These are phyloP conservation scores for Cordyceps militaris DNA, from an alignment of 2,329 filamentous ascomycete genomes.

Conservation along the genomic window DNA sequence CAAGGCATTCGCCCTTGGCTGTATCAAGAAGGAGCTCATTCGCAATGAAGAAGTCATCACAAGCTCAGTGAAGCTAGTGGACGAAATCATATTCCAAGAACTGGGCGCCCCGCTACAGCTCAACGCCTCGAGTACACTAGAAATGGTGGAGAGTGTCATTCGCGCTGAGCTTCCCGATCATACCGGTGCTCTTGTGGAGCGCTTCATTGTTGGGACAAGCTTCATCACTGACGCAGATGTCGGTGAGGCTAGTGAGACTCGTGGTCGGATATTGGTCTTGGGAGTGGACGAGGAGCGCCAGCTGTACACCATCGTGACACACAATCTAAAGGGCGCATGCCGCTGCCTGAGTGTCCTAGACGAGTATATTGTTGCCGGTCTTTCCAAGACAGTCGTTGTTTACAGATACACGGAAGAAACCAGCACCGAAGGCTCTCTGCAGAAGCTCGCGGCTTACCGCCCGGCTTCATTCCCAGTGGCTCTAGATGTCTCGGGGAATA, in stretches of 20 bases:
- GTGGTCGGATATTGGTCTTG: slow-evolving; percentile 76
- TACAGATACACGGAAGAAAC: slow-evolving; percentile 51
- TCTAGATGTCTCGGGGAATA: slow-evolving; percentile 63
- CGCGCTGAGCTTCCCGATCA: slow-evolving; percentile 61
- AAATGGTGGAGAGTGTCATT: slow-evolving; percentile 81
- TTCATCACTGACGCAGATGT: slow-evolving; percentile 58
- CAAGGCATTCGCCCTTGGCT: slow-evolving; percentile 80
- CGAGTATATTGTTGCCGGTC: slow-evolving; percentile 72
- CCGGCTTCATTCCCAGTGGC: slow-evolving; percentile 80
- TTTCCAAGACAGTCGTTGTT: slow-evolving; percentile 77
- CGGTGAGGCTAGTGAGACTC: slow-evolving; percentile 37
- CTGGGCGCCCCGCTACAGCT: slow-evolving; percentile 64
- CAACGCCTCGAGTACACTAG: slow-evolving; percentile 39
- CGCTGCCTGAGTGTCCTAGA: slow-evolving; percentile 68
- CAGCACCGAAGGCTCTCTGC: slow-evolving; percentile 49
- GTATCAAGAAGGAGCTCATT: slow-evolving; percentile 66
- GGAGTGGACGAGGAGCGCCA: slow-evolving; percentile 71
- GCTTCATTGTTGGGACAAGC: slow-evolving; percentile 88
- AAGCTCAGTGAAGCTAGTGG: slow-evolving; percentile 80
- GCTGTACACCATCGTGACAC: slow-evolving; percentile 63
- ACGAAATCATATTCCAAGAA: slow-evolving; percentile 79
- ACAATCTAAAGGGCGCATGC: slow-evolving; percentile 71
- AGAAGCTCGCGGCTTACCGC: slow-evolving; percentile 68
- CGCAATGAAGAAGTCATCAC: slow-evolving; percentile 67
- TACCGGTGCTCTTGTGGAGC: slow-evolving; percentile 54